These are phyloP conservation scores for Medicago arabica DNA, from an alignment of 306 rosid species.

Conservation along the genomic window DNA sequence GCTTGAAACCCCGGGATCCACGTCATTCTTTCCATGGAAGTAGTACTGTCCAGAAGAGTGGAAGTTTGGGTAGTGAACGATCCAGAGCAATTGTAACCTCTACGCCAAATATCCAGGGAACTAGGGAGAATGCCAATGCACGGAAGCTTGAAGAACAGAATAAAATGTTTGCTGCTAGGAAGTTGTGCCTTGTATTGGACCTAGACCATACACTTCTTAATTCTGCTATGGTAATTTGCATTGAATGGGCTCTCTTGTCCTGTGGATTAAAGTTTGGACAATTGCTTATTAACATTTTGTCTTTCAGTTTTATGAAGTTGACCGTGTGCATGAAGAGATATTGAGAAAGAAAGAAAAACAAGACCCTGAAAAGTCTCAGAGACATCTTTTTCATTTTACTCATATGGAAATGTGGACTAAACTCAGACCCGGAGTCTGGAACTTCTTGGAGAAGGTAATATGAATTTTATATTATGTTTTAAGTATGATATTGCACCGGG, in stretches of 20 bases:
- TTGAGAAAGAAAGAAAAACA: conserved; percentile 91
- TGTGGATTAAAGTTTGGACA: conserved; percentile 29
- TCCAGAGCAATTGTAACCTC: conserved; percentile 50
- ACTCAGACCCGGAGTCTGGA: conserved; percentile 98
- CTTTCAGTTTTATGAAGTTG: conserved; percentile 91
- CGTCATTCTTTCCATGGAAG: conserved; percentile 81
- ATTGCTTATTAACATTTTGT: conserved; percentile 40
- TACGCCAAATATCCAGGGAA: conserved; percentile 47
- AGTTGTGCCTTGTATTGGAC: conserved; percentile 96
- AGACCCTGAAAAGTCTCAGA: conserved; percentile 75
- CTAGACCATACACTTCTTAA: conserved; percentile 97
- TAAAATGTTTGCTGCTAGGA: conserved; percentile 86
- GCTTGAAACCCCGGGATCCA: conserved; percentile 98
- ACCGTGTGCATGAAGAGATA: conserved; percentile 86
- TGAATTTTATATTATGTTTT: conserved; percentile 19
- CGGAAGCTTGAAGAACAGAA: conserved; percentile 82
- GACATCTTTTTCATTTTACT: conserved; percentile 89
- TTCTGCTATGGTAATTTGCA: conserved; percentile 90
- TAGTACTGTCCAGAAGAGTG: conserved; percentile 63
- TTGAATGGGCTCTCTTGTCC: conserved; percentile 36
- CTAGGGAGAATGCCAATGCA: conserved; percentile 55
- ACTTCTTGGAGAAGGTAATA: conserved; percentile 89
- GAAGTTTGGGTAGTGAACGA: conserved; percentile 70
- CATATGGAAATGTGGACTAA: conserved; percentile 99
- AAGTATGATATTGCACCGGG: conserved; percentile 21